phyloP scores from a whole-genome alignment of 2,329 filamentous ascomycete genomes.

The Plectosphaerella sp. region DNA sequence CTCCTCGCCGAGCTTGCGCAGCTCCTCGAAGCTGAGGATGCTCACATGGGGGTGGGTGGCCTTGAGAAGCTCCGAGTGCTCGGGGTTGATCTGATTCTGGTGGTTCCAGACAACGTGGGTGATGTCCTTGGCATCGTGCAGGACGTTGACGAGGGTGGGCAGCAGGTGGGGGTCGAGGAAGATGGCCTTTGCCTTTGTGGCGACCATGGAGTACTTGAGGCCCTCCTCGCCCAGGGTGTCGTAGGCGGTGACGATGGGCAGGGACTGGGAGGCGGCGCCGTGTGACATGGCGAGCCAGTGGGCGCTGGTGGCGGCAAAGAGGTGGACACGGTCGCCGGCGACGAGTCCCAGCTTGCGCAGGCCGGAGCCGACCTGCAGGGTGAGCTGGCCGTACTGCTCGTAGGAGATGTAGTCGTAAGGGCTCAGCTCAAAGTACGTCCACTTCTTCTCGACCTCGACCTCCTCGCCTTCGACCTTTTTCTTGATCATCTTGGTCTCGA shows the following conservation, averaged over 20 bases:
- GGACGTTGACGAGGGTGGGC: conserved; percentile 48
- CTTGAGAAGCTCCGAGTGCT: conserved; percentile 44
- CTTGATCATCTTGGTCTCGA: conserved; percentile 85
- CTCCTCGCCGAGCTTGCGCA: conserved; percentile 50
- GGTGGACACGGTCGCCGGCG: conserved; percentile 65
- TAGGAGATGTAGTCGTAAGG: conserved; percentile 74
- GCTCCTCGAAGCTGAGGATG: conserved; percentile 46
- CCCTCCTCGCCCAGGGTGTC: conserved; percentile 76
- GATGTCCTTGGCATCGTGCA: conserved; percentile 45
- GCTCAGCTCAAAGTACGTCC: conserved; percentile 83
- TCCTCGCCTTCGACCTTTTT: conserved; percentile 80
- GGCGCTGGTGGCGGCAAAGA: conserved; percentile 70
- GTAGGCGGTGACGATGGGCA: conserved; percentile 81
- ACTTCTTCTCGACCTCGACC: conserved; percentile 78
- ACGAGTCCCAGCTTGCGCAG: conserved; percentile 69
- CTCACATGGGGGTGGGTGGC: conserved; percentile 33
- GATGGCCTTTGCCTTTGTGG: conserved; percentile 67
- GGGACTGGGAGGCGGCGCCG: conserved; percentile 64
- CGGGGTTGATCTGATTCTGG: conserved; percentile 47
- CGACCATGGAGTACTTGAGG: conserved; percentile 67
- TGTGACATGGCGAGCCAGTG: conserved; percentile 49
- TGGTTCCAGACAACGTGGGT: conserved; percentile 50
- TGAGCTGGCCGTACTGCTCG: conserved; percentile 70
- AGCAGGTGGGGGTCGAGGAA: conserved; percentile 52
- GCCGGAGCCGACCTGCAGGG: conserved; percentile 63